Base-by-base conservation (phyloP, 495 filamentous ascomycete genomes). In the Penicillium robsamsonii region DNA sequence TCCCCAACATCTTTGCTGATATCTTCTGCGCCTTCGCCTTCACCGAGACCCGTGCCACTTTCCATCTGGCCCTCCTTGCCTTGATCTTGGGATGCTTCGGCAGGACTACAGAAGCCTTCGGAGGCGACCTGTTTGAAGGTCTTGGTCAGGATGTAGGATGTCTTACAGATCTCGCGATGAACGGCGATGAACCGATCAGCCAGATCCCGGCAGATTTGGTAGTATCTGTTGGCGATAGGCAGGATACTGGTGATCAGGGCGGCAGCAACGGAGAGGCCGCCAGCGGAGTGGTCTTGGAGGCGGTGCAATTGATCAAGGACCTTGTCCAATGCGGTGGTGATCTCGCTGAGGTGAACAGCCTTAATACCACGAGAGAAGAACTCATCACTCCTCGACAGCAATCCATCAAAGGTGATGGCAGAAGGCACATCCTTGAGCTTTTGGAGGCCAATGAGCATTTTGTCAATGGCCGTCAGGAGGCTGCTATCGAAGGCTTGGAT, bases 1-100 rank as follows among this genome's bases (percentile, higher is more conserved):
- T 91, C 87, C 56, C 89, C 82, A 46, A 99, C 86, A 66, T 97
- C 93, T 62, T 97, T 96, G 72, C 92, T 96, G 53, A 99, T 97
- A 74, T 99, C 92, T 65, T 97, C 91, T 2, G 87, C 91, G 24
- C 92, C 95, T 64, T 96, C 89, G 12, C 92, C 93, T 53, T 96
- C 93, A 29, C 94, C 95, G n/a, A 99, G 82, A 24, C 95, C 95
- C 5, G 92, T 97, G n/a, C 95, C 95, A 47, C 80, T 82, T 69
- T 99, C 92, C 40, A 96, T 76, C 60, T 92, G 84, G 6, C 90
- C 88, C 17, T 82, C 78, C 58, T 87, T 81, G 35, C 83, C 81
- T 24, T 81, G 77, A 46, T 87, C 83, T 37, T 83, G 82, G 17
- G 85, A 87, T 48, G 88, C 84, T 61, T 97, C 91, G 15, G 83